Evolutionary conservation across 768 basidiomycete species (phyloP).

Genomic region (Exidia glandulosa): DNA sequence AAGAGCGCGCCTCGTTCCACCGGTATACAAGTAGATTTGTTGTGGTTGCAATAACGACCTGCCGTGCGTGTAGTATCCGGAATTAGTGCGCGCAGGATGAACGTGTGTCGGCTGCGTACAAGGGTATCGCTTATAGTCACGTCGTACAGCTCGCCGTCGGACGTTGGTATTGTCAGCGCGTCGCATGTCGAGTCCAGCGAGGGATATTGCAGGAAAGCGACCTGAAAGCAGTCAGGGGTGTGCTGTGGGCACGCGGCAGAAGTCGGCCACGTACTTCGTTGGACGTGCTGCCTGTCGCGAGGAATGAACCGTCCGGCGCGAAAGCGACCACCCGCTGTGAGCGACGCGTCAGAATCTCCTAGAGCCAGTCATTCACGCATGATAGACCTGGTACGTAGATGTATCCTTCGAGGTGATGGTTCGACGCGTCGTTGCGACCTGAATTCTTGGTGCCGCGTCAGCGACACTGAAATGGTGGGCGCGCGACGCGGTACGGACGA

Average conservation of each 20-base stretch:
- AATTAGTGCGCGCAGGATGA: not conserved
- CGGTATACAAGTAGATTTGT: conserved; percentile 50
- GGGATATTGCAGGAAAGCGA: conserved; percentile 58
- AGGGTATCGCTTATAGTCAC: conserved; percentile 28
- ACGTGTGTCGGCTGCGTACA: not conserved
- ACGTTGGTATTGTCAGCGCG: conserved; percentile 31
- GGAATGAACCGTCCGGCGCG: conserved; percentile 51
- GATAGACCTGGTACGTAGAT: conserved; percentile 76
- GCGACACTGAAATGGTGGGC: not conserved
- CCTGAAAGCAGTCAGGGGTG: conserved; percentile 23
- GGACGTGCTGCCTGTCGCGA: conserved; percentile 61
- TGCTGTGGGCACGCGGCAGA: conserved; percentile 11
- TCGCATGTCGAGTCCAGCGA: conserved; percentile 34
- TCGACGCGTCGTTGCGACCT: conserved; percentile 36
- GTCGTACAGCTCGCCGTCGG: conserved; percentile 79
- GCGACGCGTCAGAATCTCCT: conserved; percentile 6
- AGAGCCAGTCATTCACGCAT: not conserved
- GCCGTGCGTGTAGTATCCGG: not conserved
- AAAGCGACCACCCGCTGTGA: conserved; percentile 81
- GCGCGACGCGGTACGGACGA: conserved; percentile 11
- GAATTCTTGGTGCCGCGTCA: conserved; percentile 34
- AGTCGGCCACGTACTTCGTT: conserved; percentile 41
- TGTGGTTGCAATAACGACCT: conserved; percentile 63
- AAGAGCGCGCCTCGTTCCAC: conserved; percentile 19
- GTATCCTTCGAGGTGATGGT: conserved; percentile 50